Base-by-base conservation (phyloP, 2,329 filamentous ascomycete species). In the Hypoxylon sp. region DNA sequence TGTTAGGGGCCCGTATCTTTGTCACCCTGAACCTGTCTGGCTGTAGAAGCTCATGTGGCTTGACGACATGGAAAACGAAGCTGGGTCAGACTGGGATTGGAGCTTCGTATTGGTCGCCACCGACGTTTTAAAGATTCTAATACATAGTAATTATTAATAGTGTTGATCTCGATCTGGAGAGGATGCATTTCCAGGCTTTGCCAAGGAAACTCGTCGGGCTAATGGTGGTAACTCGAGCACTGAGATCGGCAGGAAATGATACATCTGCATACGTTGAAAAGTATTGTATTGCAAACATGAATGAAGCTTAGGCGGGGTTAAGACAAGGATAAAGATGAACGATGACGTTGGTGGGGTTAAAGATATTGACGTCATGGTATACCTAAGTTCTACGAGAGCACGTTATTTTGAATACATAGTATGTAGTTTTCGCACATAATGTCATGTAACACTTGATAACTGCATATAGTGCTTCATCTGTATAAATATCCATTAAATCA, bases 261-360 rank as follows among this genome's bases (percentile, higher is more conserved):
- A 37, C 20, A 43, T 37, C 17, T 35, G 19, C 32, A 9, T 12
- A 40, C 5, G 21, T 35, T 26, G 45, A 37, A 44, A n/a, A n/a
- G n/a, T n/a, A n/a, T n/a, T n/a, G 25, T 46, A 21, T 38, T 36
- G 7, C 32, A 19, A 44, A 42, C 37, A 32, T 16, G 5, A 11
- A 38, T 11, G n/a, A 32, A 48, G 43, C 23, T 43, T 30, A 36
- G 17, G 41, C 25, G 42, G 30, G 35, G 42, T 19, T 34, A 9
- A 32, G 12, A 19, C 32, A 26, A n/a, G 36, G 42, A 38, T 46
- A 34, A 9, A 17, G 42, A 42, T 45, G 37, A 11, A 17, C 37
- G 56, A 59, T 59, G 56, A 59, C 56, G 52, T 59, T 49, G 30
- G 56, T 51, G 56, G 56, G 52, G 56, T 53, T 16, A 30, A 53